A percentile compares a stretch with the other conserved stretches of the same genome.
phyloP scores from a whole-genome alignment of 768 basidiomycete genomes.

The Infundibulicybe gibba region DNA sequence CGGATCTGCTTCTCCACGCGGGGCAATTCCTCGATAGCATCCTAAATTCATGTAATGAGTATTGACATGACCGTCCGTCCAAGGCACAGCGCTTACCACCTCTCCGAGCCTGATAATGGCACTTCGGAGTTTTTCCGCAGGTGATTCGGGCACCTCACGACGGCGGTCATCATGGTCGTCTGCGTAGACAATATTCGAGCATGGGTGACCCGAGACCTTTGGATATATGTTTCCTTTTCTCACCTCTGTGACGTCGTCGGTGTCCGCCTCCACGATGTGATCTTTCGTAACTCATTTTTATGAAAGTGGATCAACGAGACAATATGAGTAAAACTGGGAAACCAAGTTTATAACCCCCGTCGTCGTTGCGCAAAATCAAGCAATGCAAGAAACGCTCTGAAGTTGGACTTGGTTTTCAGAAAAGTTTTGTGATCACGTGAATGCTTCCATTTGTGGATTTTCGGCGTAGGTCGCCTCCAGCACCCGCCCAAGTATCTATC shows the following conservation, averaged over 20 bases:
- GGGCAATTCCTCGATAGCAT: slow-evolving; percentile 65
- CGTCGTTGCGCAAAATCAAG: slow-evolving; percentile 4
- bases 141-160: slow-evolving; percentile 61
- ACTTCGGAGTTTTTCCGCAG: slow-evolving; percentile 66
- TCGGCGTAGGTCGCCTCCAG: background rate
- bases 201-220: slow-evolving; percentile 8
- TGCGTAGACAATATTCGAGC: slow-evolving; percentile 21
- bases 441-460: background rate
- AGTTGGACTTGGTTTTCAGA: background rate
- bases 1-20: slow-evolving; percentile 64
- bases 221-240: slow-evolving; percentile 22
- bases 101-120: slow-evolving; percentile 75
- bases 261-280: slow-evolving; percentile 38
- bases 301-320: slow-evolving; percentile 14
- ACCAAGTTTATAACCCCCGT: slow-evolving; percentile 3
- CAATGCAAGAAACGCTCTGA: background rate
- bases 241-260: slow-evolving; percentile 53
- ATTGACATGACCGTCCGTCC: background rate
- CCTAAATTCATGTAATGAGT: slow-evolving; percentile 35
- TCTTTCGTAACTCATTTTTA: slow-evolving; percentile 57
- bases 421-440: slow-evolving; percentile 3
- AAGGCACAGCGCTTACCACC: slow-evolving; percentile 52
- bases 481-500: too few species aligned
- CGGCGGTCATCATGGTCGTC: slow-evolving; percentile 72
- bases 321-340: slow-evolving; percentile 11